Base-by-base conservation (phyloP, 495 filamentous ascomycete genomes). In the Aeminium ludgeri region DNA sequence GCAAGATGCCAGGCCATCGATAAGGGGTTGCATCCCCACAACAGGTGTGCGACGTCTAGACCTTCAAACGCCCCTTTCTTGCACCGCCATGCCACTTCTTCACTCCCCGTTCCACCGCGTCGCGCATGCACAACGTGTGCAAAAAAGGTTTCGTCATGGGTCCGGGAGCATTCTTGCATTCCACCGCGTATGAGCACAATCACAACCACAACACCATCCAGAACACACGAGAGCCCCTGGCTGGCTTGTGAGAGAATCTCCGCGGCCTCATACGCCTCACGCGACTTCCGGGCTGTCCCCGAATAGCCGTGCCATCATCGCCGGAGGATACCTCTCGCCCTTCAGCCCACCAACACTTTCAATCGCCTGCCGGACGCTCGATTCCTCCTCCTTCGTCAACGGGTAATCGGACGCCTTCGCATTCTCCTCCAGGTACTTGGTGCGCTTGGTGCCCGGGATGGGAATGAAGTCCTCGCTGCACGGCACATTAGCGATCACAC, bases 381-480 rank as follows among this genome's bases (percentile, higher is more conserved):
- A 41, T 25, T 65, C 57, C 41, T 79, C 74, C 36, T 65, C 60
- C 8, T 62, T 59, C 0, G 48, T 68, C 18, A 78, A 54, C 36
- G 51, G 40, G 13, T 76, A 56, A 11, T 63, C 41, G 11, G 63
- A 27, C 10, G 72, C 60, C 1, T 42, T 65, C 43, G 63, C 53
- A 45, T 79, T 78, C 55, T 78, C 68, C 34, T 74, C 67, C 36
- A 78, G 47, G 34, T 69, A 67, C 46, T 65, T 58, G 12, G 67
- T 50, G n/a, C 55, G 64, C 49, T 65, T 72, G 0, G 73, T 76
- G 2, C 72, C 73, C 0, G 72, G 72, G 46, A 75, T 52, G 1
- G 53, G 53, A 39, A 76, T 60, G 23, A 74, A 59, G 44, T 72
- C 67, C 0, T 67, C 56, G 0, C 38, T 40, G 38, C 17, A 8